A percentile compares a stretch with the other conserved stretches of the same genome.
These are phyloP conservation scores for Metarhizium brunneum DNA, from an alignment of 2,329 filamentous ascomycete genomes.

Conservation along the genomic window DNA sequence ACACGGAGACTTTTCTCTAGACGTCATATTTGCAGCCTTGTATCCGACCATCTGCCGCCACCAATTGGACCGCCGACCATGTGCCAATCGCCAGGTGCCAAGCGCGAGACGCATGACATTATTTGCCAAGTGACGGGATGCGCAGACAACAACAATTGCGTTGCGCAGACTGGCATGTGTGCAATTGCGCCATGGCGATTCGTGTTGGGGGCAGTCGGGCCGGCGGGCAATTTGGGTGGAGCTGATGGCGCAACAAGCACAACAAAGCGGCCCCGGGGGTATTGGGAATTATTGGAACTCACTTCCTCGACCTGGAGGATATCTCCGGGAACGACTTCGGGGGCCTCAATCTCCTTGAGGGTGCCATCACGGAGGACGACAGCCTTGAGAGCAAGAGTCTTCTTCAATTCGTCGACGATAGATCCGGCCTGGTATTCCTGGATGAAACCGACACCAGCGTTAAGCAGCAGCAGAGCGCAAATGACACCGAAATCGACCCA, in stretches of 20 bases:
- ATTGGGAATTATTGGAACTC: conserved; percentile 3
- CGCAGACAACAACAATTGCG: not conserved
- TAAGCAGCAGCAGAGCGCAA: conserved; percentile 71
- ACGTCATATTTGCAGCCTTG: not conserved
- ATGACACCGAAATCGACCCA: conserved; percentile 96
- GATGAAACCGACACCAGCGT: conserved; percentile 77
- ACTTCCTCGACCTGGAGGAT: conserved; percentile 77
- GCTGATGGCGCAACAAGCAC: not conserved
- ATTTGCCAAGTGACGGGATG: not conserved
- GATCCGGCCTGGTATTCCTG: conserved; percentile 87
- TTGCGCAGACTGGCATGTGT: not conserved
- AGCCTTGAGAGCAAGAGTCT: conserved; percentile 81
- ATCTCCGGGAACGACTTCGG: conserved; percentile 81
- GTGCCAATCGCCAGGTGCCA: not conserved
- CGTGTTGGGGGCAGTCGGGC: not conserved
- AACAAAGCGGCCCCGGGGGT: not conserved
- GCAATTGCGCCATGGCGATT: not conserved
- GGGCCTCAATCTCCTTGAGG: conserved; percentile 70
- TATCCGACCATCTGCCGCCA: not conserved
- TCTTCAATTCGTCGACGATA: conserved; percentile 85
- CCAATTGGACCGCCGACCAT: not conserved
- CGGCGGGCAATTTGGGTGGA: not conserved
- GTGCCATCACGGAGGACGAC: conserved; percentile 72
- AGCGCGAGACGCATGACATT: too few species aligned
- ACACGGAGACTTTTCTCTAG: not conserved